A percentile compares a stretch with the other conserved stretches of the same genome.
Evolutionary conservation across 2,329 filamentous ascomycete genomes (phyloP).

Genomic region (Botrytis galanthina): DNA sequence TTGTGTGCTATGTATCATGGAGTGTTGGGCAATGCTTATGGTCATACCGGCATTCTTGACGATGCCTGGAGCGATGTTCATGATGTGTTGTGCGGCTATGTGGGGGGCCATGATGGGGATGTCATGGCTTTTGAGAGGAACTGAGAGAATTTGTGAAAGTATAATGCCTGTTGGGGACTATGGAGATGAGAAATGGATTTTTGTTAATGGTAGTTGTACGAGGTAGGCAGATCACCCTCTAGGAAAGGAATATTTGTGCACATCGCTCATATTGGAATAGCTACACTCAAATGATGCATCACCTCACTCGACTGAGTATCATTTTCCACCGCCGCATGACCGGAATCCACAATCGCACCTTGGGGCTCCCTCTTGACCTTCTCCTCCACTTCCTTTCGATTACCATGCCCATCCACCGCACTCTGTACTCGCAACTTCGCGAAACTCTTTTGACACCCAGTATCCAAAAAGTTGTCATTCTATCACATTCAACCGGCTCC

Average conservation of each 20-base stretch:
- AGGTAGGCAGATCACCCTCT: constrained; percentile 19
- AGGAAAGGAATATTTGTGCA: neutral
- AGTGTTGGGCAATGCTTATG: constrained; percentile 20
- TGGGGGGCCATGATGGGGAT: constrained; percentile 13
- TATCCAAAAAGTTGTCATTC: constrained; percentile 66
- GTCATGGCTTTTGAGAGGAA: constrained; percentile 22
- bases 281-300: constrained; percentile 63
- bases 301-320: constrained; percentile 64
- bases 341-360: constrained; percentile 72
- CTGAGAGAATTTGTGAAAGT: constrained; percentile 7
- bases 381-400: constrained; percentile 74
- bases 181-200: constrained; percentile 25
- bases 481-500: constrained; percentile 74
- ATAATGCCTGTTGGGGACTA: constrained; percentile 16
- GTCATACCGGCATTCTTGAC: constrained; percentile 22
- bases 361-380: constrained; percentile 70
- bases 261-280: constrained; percentile 30
- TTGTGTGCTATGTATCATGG: constrained; percentile 19
- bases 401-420: constrained; percentile 60
- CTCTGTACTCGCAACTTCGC: constrained; percentile 59
- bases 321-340: constrained; percentile 68
- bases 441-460: constrained; percentile 57
- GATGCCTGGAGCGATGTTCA: constrained; percentile 22
- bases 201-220: constrained; percentile 25
- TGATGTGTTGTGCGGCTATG: constrained; percentile 8